A percentile compares a stretch with the other conserved stretches of the same genome.
Conservation (phyloP, 2,329 filamentous ascomycete species). For the Aquanectria penicillioides region DNA sequence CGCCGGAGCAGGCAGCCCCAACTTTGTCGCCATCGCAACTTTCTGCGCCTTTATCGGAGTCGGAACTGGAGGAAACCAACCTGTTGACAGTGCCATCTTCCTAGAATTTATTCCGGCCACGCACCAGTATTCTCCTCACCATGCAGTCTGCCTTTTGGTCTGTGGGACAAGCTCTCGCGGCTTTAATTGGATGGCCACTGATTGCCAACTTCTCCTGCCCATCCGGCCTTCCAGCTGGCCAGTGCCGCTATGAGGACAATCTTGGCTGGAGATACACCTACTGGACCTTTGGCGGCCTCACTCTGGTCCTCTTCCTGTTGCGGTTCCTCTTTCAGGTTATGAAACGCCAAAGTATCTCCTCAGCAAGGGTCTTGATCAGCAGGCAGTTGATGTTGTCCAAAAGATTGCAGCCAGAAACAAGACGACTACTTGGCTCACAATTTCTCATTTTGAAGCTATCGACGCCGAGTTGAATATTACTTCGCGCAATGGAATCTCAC, state of each 20-base stretch:
- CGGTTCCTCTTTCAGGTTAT: slow-evolving; percentile 16
- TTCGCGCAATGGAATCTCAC: background rate
- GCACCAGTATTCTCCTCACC: slow-evolving; percentile 52
- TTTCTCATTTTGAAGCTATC: slow-evolving; percentile 17
- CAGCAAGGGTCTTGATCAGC: slow-evolving; percentile 18
- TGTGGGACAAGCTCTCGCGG: slow-evolving; percentile 48
- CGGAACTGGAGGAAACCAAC: slow-evolving; percentile 71
- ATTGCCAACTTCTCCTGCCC: slow-evolving; percentile 45
- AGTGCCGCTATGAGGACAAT: slow-evolving; percentile 45
- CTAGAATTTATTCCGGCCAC: slow-evolving; percentile 54
- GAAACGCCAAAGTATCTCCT: slow-evolving; percentile 29
- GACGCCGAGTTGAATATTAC: background rate
- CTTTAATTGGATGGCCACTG: slow-evolving; percentile 43
- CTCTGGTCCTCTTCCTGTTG: slow-evolving; percentile 6
- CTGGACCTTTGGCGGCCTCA: slow-evolving; percentile 13
- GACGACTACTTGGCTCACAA: slow-evolving; percentile 17
- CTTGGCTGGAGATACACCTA: slow-evolving; percentile 52
- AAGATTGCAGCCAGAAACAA: slow-evolving; percentile 23
- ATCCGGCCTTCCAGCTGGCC: slow-evolving; percentile 28
- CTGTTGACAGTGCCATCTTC: slow-evolving; percentile 55
- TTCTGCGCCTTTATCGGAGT: slow-evolving; percentile 71
- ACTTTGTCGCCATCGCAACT: slow-evolving; percentile 68
- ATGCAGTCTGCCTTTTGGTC: slow-evolving; percentile 54
- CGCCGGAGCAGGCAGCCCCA: slow-evolving; percentile 70
- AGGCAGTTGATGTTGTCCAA: slow-evolving; percentile 23